Evolutionary conservation across 306 rosid species (phyloP).

Genomic region (Cucurbita moschata): DNA sequence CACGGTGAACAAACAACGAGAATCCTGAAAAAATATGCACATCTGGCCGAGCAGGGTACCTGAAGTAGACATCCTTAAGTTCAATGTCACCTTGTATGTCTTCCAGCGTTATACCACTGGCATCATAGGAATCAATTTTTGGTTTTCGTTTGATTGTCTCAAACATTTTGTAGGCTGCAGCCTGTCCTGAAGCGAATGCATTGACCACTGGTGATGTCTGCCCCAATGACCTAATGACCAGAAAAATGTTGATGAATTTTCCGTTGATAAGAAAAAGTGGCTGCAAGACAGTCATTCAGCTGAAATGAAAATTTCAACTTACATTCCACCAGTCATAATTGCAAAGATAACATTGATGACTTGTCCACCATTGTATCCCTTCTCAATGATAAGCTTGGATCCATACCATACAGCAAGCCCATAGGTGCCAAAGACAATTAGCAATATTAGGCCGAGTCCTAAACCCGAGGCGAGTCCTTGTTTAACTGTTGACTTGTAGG

Average conservation of each 20-base stretch:
- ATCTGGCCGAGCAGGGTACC: conserved; percentile 72
- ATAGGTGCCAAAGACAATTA: conserved; percentile 44
- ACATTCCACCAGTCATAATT: conserved; percentile 74
- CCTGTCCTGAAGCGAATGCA: conserved; percentile 78
- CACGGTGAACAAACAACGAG: conserved; percentile 49
- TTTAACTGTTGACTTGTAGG: conserved; percentile 31
- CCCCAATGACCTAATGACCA: conserved; percentile 28
- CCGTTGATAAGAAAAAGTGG: neutral
- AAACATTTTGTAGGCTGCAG: conserved; percentile 85
- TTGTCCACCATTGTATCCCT: conserved; percentile 60
- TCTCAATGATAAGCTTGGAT: conserved; percentile 46
- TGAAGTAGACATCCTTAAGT: conserved; percentile 55
- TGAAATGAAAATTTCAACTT: neutral
- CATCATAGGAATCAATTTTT: conserved; percentile 51
- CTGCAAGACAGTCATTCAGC: neutral
- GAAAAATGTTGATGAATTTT: neutral
- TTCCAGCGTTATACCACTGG: conserved; percentile 38
- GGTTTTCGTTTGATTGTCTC: conserved; percentile 61
- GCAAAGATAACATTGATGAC: conserved; percentile 51
- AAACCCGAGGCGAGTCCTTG: conserved; percentile 62
- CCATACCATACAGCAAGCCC: conserved; percentile 88
- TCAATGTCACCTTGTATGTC: conserved; percentile 64
- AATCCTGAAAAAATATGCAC: conserved; percentile 67
- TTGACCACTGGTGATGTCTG: conserved; percentile 65
- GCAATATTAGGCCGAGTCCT: conserved; percentile 38